Conservation (phyloP, 345 rosid genomes). For the Brassica nigra region DNA sequence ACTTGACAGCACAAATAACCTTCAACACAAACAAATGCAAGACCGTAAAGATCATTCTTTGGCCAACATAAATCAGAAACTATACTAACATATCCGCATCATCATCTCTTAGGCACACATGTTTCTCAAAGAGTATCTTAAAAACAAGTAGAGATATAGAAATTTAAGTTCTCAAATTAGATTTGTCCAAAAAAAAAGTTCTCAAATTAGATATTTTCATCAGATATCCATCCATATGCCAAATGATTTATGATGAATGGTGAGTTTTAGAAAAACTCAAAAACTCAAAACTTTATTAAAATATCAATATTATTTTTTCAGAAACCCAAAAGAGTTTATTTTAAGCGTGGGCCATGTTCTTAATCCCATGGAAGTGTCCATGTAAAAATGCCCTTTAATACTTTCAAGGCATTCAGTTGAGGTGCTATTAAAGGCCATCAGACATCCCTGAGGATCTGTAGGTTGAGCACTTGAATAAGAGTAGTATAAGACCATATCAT, state of each 20-base stretch:
- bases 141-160: too few relatives aligned
- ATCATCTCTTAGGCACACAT: neutral
- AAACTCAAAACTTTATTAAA: neutral
- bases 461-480: slow-evolving; percentile 14
- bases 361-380: neutral
- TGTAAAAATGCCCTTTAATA: neutral
- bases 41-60: neutral
- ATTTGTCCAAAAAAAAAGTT: too few relatives aligned
- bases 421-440: neutral
- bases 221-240: neutral
- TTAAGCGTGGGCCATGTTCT: neutral
- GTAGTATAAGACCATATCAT: neutral
- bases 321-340: neutral
- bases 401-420: neutral
- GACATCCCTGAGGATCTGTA: neutral
- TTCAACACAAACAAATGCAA: neutral
- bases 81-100: neutral
- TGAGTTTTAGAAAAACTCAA: neutral
- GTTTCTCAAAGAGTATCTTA: too few relatives aligned
- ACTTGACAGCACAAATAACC: neutral
- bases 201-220: neutral
- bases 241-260: neutral
- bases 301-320: neutral
- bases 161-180: neutral
- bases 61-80: slow-evolving; percentile 16